Evolutionary conservation across 1,284 basidiomycete species (phyloP), one percentile per base, ranked within the genome.

Genomic region (Irpex rosettiformis): DNA sequence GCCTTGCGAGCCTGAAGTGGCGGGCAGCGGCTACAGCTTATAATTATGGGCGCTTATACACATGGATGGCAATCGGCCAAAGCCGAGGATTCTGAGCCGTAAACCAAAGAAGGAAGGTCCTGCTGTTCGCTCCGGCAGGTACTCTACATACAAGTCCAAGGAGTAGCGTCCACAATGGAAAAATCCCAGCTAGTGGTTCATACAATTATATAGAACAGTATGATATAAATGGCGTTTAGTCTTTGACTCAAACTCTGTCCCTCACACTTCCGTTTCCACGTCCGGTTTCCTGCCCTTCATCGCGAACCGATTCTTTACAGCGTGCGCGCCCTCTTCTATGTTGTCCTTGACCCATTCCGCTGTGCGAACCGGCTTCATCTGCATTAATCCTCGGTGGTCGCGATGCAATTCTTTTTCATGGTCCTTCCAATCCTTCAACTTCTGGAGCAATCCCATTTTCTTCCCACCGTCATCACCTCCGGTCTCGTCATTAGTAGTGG

Each of bases 301-400:
- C 57, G 66, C 68, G 62, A 75, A 73, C 47, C 68, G 62, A 22
- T 70, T 67, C 61, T 70, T 72, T 6, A 71, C 62, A 8, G 65
- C 67, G 54, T 75, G 70, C 10, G 66, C 67, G 21, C 68, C 62
- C 18, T 73, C 68, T 58, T 72, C 68, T 8, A 73, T 61, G 42
- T 68, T 73, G 59, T 78, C 77, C 66, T 78, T 76, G 68, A 83
- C 75, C 83, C 83, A 85, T 59, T 76, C 76, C 5, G 73, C 77
- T 1, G 76, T 78, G 52, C 83, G 71, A 59, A 77, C 78, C 4
- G 80, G 75, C 61, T 79, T 79, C 61, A 75, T 70, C 67, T 83
- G 81, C 66, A 79, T 79, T 52, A 77, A 65, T 13, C 82, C 82
- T 18, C 81, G 72, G 49, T 81, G 81, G 28, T 81, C 75, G 22